A percentile compares a stretch with the other conserved stretches of the same genome.
Evolutionary conservation across 805 yeast species (phyloP).

Genomic region (Myxozyma monticola): DNA sequence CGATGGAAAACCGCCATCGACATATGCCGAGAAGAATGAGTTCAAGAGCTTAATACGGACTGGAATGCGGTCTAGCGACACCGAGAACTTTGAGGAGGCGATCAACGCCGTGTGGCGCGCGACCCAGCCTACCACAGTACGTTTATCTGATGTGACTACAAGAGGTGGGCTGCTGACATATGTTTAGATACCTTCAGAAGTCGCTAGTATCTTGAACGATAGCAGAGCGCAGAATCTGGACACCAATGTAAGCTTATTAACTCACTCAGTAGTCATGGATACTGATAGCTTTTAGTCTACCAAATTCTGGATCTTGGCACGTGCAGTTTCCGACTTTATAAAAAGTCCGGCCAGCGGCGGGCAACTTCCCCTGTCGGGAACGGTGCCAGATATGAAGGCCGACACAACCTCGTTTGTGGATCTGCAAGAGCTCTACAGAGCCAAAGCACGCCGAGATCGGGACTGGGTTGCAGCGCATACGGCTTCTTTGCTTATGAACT

Average conservation of each 20-base stretch:
- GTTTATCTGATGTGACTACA: too few species aligned
- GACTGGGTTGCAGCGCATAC: constrained; percentile 44
- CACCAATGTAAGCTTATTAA: constrained; percentile 3
- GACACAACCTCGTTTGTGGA: constrained; percentile 61
- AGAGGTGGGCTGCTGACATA: neutral
- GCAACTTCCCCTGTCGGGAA: constrained; percentile 68
- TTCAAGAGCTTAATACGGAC: constrained; percentile 43
- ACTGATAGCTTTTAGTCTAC: constrained; percentile 17
- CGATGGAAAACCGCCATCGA: constrained; percentile 37
- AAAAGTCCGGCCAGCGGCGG: constrained; percentile 34
- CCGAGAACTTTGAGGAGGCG: constrained; percentile 57
- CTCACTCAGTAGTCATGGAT: neutral
- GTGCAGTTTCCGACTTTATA: constrained; percentile 56
- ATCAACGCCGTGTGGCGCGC: constrained; percentile 47
- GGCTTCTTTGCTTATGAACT: constrained; percentile 32
- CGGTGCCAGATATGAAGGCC: constrained; percentile 86
- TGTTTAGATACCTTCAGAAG: constrained; percentile 24
- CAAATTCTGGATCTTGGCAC: constrained; percentile 62
- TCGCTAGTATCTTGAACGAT: constrained; percentile 24
- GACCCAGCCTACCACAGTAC: constrained; percentile 40
- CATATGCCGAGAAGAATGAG: constrained; percentile 45
- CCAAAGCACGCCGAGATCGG: constrained; percentile 55
- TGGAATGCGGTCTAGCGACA: constrained; percentile 43
- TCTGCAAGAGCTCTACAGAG: constrained; percentile 58
- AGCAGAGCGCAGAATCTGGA: constrained; percentile 14